Percentiles rank a stretch among this genome's conserved stretches.
These are phyloP conservation scores for Quercus variabilis DNA, from an alignment of 306 rosid genomes.

Conservation along the genomic window DNA sequence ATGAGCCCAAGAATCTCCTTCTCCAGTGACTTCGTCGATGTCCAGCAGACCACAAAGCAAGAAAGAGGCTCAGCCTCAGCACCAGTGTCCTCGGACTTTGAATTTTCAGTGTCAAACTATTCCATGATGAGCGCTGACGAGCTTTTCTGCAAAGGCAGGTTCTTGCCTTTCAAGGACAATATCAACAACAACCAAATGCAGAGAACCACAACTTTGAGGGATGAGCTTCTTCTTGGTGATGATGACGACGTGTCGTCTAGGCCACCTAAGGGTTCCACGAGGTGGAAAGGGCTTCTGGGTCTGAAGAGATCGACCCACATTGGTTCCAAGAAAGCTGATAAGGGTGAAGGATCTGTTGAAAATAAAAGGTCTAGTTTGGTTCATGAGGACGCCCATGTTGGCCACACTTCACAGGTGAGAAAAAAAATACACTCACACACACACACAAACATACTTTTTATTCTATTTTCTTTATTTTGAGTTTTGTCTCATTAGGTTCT, in stretches of 20 bases:
- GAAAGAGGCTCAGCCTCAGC: conserved; percentile 44
- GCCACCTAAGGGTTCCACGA: conserved; percentile 62
- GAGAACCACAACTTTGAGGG: conserved; percentile 71
- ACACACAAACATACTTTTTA: neutral
- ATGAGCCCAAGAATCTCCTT: conserved; percentile 95
- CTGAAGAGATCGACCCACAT: conserved; percentile 58
- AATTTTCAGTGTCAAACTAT: conserved; percentile 63
- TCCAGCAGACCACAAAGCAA: conserved; percentile 53
- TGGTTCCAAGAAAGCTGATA: conserved; percentile 61
- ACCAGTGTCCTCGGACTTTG: conserved; percentile 65
- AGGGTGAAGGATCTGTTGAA: conserved; percentile 26
- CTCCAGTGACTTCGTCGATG: conserved; percentile 83
- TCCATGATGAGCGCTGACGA: conserved; percentile 95
- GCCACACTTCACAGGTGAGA: conserved; percentile 45
- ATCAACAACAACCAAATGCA: conserved; percentile 32
- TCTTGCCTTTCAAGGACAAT: conserved; percentile 68
- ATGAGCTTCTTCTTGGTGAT: conserved; percentile 63
- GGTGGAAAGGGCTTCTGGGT: conserved; percentile 85
- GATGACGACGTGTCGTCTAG: conserved; percentile 37
- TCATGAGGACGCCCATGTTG: conserved; percentile 32
- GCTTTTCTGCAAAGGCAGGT: conserved; percentile 78
- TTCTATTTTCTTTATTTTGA: neutral
- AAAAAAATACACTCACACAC: neutral
- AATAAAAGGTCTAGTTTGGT: conserved; percentile 32
- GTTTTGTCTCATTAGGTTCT: neutral